Conservation (phyloP, 768 basidiomycete genomes). For the Cystoderma amianthinum region DNA sequence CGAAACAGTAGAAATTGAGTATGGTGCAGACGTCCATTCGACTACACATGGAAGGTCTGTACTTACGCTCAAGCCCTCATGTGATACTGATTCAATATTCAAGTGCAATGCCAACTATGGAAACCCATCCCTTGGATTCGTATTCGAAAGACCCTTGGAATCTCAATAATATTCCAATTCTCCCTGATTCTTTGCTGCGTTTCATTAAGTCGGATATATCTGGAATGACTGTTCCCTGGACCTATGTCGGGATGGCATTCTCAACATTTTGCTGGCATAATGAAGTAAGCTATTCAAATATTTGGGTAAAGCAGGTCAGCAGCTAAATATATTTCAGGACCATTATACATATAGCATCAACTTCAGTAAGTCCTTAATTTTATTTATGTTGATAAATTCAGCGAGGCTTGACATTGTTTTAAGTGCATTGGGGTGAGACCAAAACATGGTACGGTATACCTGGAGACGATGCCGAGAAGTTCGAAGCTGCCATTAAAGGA, state of each 20-base stretch:
- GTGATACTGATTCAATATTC: conserved; percentile 3
- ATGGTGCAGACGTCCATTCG: conserved; percentile 98
- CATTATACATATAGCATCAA: conserved; percentile 97
- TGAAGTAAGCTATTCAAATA: conserved; percentile 43
- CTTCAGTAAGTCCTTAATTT: conserved; percentile 56
- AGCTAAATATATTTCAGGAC: conserved; percentile 72
- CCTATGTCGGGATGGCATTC: conserved; percentile 98
- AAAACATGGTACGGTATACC: conserved; percentile 99
- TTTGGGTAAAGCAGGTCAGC: background rate
- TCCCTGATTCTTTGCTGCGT: conserved; percentile 87
- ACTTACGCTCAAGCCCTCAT: background rate
- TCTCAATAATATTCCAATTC: conserved; percentile 92
- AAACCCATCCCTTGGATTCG: conserved; percentile 83
- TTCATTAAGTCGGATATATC: conserved; percentile 99
- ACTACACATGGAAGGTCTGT: conserved; percentile 93
- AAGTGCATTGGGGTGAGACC: conserved; percentile 99
- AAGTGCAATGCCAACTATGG: conserved; percentile 93
- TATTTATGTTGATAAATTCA: conserved; percentile 7
- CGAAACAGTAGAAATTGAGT: conserved; percentile 97
- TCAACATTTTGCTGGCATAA: conserved; percentile 99
- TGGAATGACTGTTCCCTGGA: conserved; percentile 99
- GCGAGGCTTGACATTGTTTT: conserved; percentile 8
- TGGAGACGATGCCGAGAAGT: conserved; percentile 90
- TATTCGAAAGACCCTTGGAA: conserved; percentile 96
- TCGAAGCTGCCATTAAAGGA: conserved; percentile 89